These are phyloP conservation scores for Oidiodendron maius DNA, from an alignment of 495 filamentous ascomycete genomes.

Conservation along the genomic window DNA sequence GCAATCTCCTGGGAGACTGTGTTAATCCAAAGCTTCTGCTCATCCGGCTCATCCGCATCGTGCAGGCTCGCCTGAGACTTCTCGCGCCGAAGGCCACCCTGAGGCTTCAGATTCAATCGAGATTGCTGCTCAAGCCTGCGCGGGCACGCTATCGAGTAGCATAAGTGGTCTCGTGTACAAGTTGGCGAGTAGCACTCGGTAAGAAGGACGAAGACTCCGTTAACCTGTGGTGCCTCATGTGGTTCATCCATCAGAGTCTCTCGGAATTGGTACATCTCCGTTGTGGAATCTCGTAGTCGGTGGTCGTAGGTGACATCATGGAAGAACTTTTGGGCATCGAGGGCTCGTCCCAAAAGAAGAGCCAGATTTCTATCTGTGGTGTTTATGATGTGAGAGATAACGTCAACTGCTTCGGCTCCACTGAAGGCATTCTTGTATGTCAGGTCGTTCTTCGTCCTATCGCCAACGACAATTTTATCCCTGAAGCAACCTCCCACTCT, in stretches of 20 bases:
- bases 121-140: constrained; percentile 92
- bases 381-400: constrained; percentile 90
- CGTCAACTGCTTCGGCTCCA: constrained; percentile 89
- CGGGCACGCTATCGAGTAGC: constrained; percentile 98
- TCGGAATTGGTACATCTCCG: constrained; percentile 94
- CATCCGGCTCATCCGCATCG: constrained; percentile 79
- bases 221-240: constrained; percentile 67
- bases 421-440: constrained; percentile 97
- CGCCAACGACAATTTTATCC: constrained; percentile 72
- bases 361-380: constrained; percentile 95
- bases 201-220: constrained; percentile 92
- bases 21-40: constrained; percentile 99
- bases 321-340: constrained; percentile 99
- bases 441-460: constrained; percentile 92
- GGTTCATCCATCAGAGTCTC: constrained; percentile 87
- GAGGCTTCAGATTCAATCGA: constrained; percentile 83
- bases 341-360: constrained; percentile 81
- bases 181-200: constrained; percentile 99
- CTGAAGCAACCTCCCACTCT: constrained; percentile 86
- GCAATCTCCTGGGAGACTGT: constrained; percentile 93
- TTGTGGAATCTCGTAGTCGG: constrained; percentile 79
- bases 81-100: constrained; percentile 77
- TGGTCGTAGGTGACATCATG: constrained; percentile 99
- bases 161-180: constrained; percentile 88
- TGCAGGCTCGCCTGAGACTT: constrained; percentile 79